A percentile compares a stretch with the other conserved stretches of the same genome.
Evolutionary conservation across 106 monocot genomes (phyloP).

Genomic region (Platanthera zijinensis): DNA sequence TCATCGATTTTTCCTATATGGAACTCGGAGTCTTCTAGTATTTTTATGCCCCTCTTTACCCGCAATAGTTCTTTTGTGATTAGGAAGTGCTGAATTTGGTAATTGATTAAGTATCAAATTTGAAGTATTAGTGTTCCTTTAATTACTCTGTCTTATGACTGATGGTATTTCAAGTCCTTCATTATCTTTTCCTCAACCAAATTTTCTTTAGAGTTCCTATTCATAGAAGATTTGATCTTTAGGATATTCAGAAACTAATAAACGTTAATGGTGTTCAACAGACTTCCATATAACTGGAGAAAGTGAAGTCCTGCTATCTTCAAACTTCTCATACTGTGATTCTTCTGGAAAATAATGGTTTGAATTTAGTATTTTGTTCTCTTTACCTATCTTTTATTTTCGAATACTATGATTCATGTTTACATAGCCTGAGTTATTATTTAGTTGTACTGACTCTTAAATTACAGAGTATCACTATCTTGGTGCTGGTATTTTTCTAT

Average conservation of each 20-base stretch:
- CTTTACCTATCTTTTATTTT: neutral
- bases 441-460: neutral
- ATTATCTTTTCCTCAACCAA: neutral
- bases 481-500: slow-evolving; percentile 2
- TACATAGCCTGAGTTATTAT: neutral
- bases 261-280: slow-evolving; percentile 9
- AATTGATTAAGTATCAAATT: neutral
- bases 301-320: slow-evolving; percentile 9
- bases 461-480: neutral
- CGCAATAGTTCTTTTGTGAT: neutral
- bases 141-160: neutral
- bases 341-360: slow-evolving; percentile 13
- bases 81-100: neutral
- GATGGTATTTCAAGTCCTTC: neutral
- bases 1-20: neutral
- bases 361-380: neutral
- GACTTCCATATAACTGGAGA: slow-evolving; percentile 9
- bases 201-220: slow-evolving; percentile 6
- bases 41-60: neutral
- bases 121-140: neutral
- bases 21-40: neutral
- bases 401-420: neutral
- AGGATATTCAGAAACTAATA: slow-evolving; percentile 11
- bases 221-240: neutral
- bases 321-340: slow-evolving; percentile 12